These are phyloP conservation scores for Asterella californica DNA, from an alignment of 225 moss, liverwort and hornwort genomes.

Conservation along the genomic window DNA sequence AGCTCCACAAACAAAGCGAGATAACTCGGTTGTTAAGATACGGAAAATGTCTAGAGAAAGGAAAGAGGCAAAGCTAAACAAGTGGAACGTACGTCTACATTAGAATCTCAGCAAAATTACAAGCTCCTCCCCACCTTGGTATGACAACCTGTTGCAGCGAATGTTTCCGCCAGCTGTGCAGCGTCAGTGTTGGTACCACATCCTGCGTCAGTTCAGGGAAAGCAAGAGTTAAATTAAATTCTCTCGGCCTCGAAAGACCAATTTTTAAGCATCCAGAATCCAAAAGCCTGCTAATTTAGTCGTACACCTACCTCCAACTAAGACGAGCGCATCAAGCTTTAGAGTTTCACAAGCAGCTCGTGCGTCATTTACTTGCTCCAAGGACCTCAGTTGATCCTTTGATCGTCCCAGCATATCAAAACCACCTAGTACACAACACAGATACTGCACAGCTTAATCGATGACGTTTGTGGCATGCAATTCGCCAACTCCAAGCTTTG, in stretches of 20 bases:
- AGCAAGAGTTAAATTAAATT: not conserved
- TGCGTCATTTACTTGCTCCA: conserved; percentile 91
- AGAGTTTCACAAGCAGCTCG: conserved; percentile 80
- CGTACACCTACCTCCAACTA: conserved; percentile 66
- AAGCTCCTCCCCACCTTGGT: conserved; percentile 59
- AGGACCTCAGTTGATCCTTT: conserved; percentile 89
- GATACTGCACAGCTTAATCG: not conserved
- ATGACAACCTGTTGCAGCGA: conserved; percentile 73
- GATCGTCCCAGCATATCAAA: conserved; percentile 95
- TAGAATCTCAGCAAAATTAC: not conserved
- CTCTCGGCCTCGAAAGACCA: not conserved
- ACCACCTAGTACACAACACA: conserved; percentile 54
- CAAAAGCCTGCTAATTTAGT: not conserved
- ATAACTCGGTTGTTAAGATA: conserved; percentile 1
- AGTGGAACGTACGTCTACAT: not conserved
- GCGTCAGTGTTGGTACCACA: conserved; percentile 93
- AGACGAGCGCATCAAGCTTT: conserved; percentile 88
- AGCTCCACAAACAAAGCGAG: not conserved
- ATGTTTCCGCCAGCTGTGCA: conserved; percentile 91
- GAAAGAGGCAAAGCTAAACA: not conserved
- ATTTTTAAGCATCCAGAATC: not conserved
- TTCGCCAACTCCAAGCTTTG: not conserved
- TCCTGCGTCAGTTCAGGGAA: conserved; percentile 46
- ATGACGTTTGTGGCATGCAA: not conserved
- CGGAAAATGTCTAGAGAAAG: not conserved